Evolutionary conservation across 257 asterid genomes (phyloP).

Genomic region (Solanum sejunctum): DNA sequence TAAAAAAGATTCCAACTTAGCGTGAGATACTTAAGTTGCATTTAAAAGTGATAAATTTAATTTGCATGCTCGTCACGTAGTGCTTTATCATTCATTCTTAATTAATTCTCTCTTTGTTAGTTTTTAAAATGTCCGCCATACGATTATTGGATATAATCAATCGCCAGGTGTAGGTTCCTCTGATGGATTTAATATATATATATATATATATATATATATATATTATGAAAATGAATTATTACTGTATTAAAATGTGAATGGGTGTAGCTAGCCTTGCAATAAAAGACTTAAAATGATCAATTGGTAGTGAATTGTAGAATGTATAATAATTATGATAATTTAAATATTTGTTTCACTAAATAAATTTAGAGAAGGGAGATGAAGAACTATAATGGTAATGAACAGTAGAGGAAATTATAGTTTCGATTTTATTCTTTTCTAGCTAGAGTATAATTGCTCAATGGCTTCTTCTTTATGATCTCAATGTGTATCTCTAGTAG

Average conservation of each 20-base stretch:
- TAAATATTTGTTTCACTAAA: neutral
- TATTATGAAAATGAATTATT: no score
- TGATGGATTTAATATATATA: neutral
- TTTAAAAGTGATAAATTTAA: neutral
- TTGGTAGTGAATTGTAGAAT: neutral
- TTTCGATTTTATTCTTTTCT: neutral
- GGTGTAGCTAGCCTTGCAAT: neutral
- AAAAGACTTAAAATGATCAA: neutral
- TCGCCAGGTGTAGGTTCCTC: neutral
- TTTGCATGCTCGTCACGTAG: conserved; percentile 13
- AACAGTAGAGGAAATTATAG: neutral
- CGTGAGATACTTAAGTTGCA: neutral
- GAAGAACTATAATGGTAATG: neutral
- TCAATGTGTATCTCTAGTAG: neutral
- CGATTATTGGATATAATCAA: neutral
- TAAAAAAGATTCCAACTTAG: conserved; percentile 10
- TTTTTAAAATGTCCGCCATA: neutral
- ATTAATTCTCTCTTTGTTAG: neutral
- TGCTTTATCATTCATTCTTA: neutral
- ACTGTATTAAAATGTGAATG: neutral
- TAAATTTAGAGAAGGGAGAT: neutral
- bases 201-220: no score
- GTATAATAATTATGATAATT: neutral
- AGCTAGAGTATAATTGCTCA: neutral
- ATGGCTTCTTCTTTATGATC: neutral